A percentile compares a stretch with the other conserved stretches of the same genome.
These are phyloP conservation scores for Auriscalpium vulgare DNA, from an alignment of 768 basidiomycete species.

Conservation along the genomic window DNA sequence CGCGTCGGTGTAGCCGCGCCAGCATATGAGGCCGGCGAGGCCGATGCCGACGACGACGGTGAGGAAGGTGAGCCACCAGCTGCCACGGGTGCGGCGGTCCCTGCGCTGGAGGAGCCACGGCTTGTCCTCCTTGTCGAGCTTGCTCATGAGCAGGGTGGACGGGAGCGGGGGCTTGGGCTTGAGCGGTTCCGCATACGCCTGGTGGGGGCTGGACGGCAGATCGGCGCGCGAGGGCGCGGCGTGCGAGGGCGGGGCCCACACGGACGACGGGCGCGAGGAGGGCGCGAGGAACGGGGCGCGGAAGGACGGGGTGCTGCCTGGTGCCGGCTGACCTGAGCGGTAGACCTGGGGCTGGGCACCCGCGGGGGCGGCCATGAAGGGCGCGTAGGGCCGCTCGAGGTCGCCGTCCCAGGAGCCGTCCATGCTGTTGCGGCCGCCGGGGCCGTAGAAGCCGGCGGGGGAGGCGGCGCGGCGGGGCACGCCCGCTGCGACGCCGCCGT, in stretches of 20 bases:
- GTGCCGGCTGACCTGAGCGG: neutral
- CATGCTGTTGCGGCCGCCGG: conserved; percentile 20
- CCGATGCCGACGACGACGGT: conserved; percentile 34
- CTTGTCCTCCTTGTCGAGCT: conserved; percentile 43
- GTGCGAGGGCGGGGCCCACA: conserved; percentile 56
- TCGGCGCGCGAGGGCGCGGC: conserved; percentile 19
- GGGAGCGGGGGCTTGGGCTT: conserved; percentile 20
- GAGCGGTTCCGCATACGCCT: conserved; percentile 7
- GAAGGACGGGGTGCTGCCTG: conserved; percentile 26
- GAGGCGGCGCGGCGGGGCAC: conserved; percentile 18
- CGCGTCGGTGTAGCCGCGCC: conserved; percentile 28
- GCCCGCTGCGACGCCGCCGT: conserved; percentile 5
- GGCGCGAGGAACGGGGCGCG: conserved; percentile 66
- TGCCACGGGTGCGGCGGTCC: conserved; percentile 36
- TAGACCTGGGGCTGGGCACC: neutral
- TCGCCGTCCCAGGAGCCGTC: conserved; percentile 8
- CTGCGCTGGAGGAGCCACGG: conserved; percentile 34
- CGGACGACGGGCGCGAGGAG: conserved; percentile 53
- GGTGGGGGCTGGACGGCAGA: conserved; percentile 5
- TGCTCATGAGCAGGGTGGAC: conserved; percentile 42
- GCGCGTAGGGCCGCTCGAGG: conserved; percentile 8
- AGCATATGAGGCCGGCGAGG: conserved; percentile 37
- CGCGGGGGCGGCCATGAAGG: conserved; percentile 8
- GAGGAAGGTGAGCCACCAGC: conserved; percentile 42
- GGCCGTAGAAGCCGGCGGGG: conserved; percentile 17